Evolutionary conservation across 371 early-diverging fungal species (phyloP).

Genomic region (Lichtheimia hyalospora): DNA sequence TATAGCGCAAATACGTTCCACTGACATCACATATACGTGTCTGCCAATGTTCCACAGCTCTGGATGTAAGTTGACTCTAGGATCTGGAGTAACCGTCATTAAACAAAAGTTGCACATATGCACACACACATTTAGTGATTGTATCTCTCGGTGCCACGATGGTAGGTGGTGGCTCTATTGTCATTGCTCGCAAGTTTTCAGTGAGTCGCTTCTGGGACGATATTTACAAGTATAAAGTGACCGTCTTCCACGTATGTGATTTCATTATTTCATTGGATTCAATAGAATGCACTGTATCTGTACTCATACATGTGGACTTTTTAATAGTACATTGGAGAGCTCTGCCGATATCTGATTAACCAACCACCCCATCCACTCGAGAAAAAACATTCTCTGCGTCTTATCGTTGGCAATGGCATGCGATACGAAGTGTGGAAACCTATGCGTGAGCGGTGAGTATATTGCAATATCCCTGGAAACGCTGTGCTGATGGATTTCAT

Average conservation of each 20-base stretch:
- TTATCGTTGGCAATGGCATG: slow-evolving; percentile 72
- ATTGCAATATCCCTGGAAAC: not conserved
- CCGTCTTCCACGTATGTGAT: slow-evolving; percentile 33
- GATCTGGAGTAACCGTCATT: too few relatives aligned
- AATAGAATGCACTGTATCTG: not conserved
- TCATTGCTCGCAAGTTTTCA: slow-evolving; percentile 50
- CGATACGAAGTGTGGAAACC: slow-evolving; percentile 64
- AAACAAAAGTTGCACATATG: too few relatives aligned
- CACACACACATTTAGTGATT: slow-evolving; percentile 25
- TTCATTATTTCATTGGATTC: not conserved
- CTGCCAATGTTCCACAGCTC: slow-evolving; percentile 53
- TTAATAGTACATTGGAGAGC: slow-evolving; percentile 64
- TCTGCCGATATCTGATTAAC: slow-evolving; percentile 65
- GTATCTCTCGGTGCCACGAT: slow-evolving; percentile 25
- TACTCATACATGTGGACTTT: not conserved
- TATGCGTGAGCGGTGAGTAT: slow-evolving; percentile 31
- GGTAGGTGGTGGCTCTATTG: slow-evolving; percentile 35
- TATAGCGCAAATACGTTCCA: not conserved
- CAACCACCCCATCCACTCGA: slow-evolving; percentile 50
- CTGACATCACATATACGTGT: slow-evolving; percentile 41
- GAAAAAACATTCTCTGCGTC: slow-evolving; percentile 41
- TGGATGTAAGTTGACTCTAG: slow-evolving; percentile 26
- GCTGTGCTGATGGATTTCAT: not conserved
- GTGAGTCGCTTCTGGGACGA: slow-evolving; percentile 51
- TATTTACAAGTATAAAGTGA: slow-evolving; percentile 36